Percentiles rank a stretch among this genome's conserved stretches.
phyloP scores from a whole-genome alignment of 495 filamentous ascomycete genomes.

The Penicillium nucicola region DNA sequence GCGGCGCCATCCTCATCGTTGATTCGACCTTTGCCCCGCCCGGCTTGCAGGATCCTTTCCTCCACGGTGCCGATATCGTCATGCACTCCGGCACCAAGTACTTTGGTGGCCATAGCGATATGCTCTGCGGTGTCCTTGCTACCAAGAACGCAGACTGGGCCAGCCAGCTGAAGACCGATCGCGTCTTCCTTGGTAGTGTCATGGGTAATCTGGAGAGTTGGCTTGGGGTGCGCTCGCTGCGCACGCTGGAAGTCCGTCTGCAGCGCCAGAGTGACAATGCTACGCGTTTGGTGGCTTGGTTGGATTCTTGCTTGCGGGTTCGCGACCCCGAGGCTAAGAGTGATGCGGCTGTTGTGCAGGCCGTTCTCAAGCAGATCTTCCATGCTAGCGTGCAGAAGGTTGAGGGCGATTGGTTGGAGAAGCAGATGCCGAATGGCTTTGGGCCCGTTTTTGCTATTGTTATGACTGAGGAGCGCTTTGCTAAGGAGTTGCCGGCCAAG shows the following conservation, averaged over 20 bases:
- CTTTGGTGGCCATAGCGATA: slow-evolving; percentile 87
- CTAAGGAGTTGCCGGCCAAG: slow-evolving; percentile 69
- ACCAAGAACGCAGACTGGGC: slow-evolving; percentile 57
- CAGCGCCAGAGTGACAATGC: slow-evolving; percentile 68
- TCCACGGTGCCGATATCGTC: slow-evolving; percentile 73
- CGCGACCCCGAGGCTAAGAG: slow-evolving; percentile 25
- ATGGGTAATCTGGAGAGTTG: slow-evolving; percentile 91
- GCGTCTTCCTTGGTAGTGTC: slow-evolving; percentile 73
- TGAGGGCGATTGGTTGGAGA: slow-evolving; percentile 67
- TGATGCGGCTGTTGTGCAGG: slow-evolving; percentile 43
- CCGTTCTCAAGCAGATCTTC: slow-evolving; percentile 56
- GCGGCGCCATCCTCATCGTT: slow-evolving; percentile 74
- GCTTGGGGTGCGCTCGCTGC: slow-evolving; percentile 80
- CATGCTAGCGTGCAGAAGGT: slow-evolving; percentile 74
- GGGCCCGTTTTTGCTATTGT: slow-evolving; percentile 82
- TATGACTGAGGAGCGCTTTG: slow-evolving; percentile 57
- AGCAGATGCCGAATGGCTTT: slow-evolving; percentile 91
- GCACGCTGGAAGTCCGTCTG: slow-evolving; percentile 84
- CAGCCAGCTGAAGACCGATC: slow-evolving; percentile 55
- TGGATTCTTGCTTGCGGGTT: slow-evolving; percentile 48
- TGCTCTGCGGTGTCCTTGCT: slow-evolving; percentile 81
- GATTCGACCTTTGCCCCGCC: slow-evolving; percentile 95
- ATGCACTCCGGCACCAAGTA: slow-evolving; percentile 96
- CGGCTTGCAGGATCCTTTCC: slow-evolving; percentile 80
- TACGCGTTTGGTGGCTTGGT: slow-evolving; percentile 65